A percentile compares a stretch with the other conserved stretches of the same genome.
Conservation (phyloP, 2,329 filamentous ascomycete species). For the Ascocoryne sarcoides region DNA sequence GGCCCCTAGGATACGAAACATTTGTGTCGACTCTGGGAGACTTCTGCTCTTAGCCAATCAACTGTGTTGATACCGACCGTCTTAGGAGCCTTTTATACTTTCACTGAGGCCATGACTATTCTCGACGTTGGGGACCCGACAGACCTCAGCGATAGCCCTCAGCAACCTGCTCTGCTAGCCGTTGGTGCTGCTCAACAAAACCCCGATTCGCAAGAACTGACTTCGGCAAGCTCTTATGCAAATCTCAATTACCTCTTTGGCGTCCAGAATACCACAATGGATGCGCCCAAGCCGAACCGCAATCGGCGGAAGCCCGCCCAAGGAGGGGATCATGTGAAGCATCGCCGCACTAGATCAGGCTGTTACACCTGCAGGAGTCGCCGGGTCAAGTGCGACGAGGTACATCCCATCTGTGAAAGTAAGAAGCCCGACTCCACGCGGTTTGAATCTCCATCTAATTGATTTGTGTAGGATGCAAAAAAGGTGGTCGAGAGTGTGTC, state of each 20-base stretch:
- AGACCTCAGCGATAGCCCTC: not conserved
- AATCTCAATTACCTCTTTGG: constrained; percentile 26
- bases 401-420: constrained; percentile 77
- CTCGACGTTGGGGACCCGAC: not conserved
- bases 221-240: constrained; percentile 24
- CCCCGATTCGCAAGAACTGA: constrained; percentile 11
- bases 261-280: constrained; percentile 23
- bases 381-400: constrained; percentile 92
- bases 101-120: not conserved
- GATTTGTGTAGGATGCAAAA: constrained; percentile 65
- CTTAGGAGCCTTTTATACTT: not conserved
- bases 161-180: not conserved
- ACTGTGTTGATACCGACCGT: not conserved
- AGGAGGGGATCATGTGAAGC: constrained; percentile 55
- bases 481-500: constrained; percentile 81
- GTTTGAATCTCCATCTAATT: constrained; percentile 13
- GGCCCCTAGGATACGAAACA: no score
- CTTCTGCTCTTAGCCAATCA: no score
- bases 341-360: constrained; percentile 84
- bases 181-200: not conserved
- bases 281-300: constrained; percentile 20
- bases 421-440: constrained; percentile 26
- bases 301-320: constrained; percentile 24
- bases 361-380: constrained; percentile 88
- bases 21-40: no score